Percentiles rank a stretch among this genome's conserved stretches.
Evolutionary conservation across 2,329 filamentous ascomycete species (phyloP).

Genomic region (Penicillium janthinellum): DNA sequence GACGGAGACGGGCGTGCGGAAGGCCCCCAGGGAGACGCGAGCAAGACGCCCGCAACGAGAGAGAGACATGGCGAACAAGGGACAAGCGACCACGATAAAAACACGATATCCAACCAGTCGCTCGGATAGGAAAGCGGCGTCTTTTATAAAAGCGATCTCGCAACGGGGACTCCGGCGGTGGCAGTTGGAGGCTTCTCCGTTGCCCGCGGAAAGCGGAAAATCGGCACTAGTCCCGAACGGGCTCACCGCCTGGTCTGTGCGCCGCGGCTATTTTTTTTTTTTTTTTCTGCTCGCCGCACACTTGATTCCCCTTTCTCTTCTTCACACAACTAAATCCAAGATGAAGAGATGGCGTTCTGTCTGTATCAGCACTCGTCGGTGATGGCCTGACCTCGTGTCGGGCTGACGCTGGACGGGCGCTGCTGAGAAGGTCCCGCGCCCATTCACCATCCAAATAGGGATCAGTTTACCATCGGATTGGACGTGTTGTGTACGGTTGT

Average conservation of each 20-base stretch:
- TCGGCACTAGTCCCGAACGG: conserved; percentile 24
- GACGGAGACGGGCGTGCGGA: conserved; percentile 22
- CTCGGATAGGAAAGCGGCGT: conserved; percentile 27
- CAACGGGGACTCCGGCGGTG: conserved; percentile 10
- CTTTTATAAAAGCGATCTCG: background rate
- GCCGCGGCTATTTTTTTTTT: conserved; percentile 16
- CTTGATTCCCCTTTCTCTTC: conserved; percentile 21
- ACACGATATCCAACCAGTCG: background rate
- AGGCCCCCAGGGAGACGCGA: conserved; percentile 34
- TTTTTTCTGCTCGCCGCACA: conserved; percentile 14
- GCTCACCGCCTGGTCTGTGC: conserved; percentile 28
- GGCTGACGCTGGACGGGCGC: conserved; percentile 38
- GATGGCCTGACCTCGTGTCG: conserved; percentile 21
- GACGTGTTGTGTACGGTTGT: conserved; percentile 30
- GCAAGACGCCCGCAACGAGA: conserved; percentile 40
- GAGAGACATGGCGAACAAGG: conserved; percentile 35
- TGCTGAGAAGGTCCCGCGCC: conserved; percentile 42
- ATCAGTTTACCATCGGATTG: conserved; percentile 39
- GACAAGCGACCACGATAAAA: conserved; percentile 5
- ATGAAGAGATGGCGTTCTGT: conserved; percentile 41
- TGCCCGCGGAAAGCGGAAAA: conserved; percentile 42
- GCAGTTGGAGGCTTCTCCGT: conserved; percentile 25
- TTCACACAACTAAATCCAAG: conserved; percentile 47
- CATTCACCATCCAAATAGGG: conserved; percentile 39
- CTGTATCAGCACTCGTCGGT: conserved; percentile 42